A percentile compares a stretch with the other conserved stretches of the same genome.
These are phyloP conservation scores for Mortierella sp. DNA, from an alignment of 371 early-diverging fungal genomes.

Conservation along the genomic window DNA sequence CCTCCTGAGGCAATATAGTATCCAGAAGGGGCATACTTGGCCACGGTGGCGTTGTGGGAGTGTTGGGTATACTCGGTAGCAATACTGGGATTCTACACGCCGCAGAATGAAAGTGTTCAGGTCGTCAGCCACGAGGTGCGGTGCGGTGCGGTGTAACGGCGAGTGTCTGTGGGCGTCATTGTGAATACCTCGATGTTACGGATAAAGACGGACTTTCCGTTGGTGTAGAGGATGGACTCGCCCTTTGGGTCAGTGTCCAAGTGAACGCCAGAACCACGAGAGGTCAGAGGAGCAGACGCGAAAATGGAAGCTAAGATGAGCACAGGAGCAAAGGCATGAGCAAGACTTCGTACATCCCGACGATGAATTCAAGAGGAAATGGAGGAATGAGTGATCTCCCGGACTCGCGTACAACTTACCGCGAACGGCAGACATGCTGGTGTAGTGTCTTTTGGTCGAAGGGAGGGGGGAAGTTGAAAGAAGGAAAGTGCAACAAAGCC, in stretches of 20 bases:
- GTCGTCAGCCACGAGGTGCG: not conserved
- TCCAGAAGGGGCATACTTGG: constrained; percentile 91
- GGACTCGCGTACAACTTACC: constrained; percentile 11
- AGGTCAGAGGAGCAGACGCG: constrained; percentile 83
- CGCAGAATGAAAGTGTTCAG: no score
- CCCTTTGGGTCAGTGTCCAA: constrained; percentile 90
- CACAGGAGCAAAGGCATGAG: not conserved
- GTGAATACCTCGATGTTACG: constrained; percentile 79
- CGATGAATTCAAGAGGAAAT: no score
- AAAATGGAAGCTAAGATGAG: constrained; percentile 65
- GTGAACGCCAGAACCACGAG: constrained; percentile 85
- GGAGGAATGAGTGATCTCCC: no score
- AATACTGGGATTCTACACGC: constrained; percentile 78
- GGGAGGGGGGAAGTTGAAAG: not conserved
- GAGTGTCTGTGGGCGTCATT: not conserved
- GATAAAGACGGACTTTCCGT: constrained; percentile 89
- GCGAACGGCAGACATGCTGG: constrained; percentile 37
- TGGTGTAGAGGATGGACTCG: constrained; percentile 87
- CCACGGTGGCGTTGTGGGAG: constrained; percentile 81
- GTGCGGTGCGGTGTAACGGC: not conserved
- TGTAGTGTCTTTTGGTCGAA: no score
- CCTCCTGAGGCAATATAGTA: constrained; percentile 96
- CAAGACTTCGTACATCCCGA: not conserved
- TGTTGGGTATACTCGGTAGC: constrained; percentile 91
- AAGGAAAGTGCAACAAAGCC: no score